A percentile compares a stretch with the other conserved stretches of the same genome.
Evolutionary conservation across 78 protist species (phyloP).

Genomic region (Mastigamoeba balamuthi): DNA sequence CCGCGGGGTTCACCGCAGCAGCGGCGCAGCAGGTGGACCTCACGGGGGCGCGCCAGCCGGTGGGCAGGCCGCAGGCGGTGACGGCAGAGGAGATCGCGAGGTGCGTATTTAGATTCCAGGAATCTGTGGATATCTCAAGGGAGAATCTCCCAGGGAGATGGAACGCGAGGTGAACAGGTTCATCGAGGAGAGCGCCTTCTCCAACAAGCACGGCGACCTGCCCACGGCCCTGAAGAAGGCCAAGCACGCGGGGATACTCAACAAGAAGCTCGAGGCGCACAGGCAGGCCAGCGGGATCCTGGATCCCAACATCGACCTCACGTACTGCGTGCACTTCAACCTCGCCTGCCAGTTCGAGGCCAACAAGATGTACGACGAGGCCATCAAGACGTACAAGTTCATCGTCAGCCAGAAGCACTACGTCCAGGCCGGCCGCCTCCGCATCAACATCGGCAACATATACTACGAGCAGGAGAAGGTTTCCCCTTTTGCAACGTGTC

Average conservation of each 20-base stretch:
- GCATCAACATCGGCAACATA: constrained; percentile 84
- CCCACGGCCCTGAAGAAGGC: neutral
- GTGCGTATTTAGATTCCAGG: too few relatives aligned
- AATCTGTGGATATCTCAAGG: too few relatives aligned
- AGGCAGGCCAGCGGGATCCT: neutral
- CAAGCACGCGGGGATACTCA: neutral
- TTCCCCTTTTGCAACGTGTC: too few relatives aligned
- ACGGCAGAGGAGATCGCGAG: too few relatives aligned
- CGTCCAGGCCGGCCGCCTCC: constrained; percentile 53
- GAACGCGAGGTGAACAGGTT: neutral
- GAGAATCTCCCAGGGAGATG: too few relatives aligned
- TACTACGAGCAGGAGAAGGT: constrained; percentile 57
- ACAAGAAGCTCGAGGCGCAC: neutral
- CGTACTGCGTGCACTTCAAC: neutral
- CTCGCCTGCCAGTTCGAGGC: neutral
- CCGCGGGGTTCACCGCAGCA: too few relatives aligned
- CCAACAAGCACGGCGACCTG: too few relatives aligned
- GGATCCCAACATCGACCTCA: neutral
- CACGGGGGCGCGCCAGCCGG: too few relatives aligned
- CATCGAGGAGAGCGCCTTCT: neutral
- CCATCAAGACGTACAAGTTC: constrained; percentile 33
- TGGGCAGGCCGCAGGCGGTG: too few relatives aligned
- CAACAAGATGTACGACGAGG: constrained; percentile 22
- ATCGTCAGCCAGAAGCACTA: constrained; percentile 57
- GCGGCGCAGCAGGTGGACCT: too few relatives aligned